Evolutionary conservation across 1,284 basidiomycete genomes (phyloP).

Genomic region (Microbotryum intermedium): DNA sequence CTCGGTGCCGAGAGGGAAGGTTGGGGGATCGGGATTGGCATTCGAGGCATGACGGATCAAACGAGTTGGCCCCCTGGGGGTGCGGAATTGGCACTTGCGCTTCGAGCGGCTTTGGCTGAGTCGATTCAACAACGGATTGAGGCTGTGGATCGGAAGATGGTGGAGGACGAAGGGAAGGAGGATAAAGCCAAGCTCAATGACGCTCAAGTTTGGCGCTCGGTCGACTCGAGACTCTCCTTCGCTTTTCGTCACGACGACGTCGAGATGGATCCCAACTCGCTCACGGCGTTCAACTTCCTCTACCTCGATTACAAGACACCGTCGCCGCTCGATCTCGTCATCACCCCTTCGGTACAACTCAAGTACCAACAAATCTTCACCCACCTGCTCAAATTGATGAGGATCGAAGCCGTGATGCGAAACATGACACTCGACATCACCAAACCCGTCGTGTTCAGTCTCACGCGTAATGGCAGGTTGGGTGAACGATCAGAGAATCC

Average conservation of each 20-base stretch:
- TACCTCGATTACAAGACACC: conserved; percentile 3
- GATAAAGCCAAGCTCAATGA: neutral
- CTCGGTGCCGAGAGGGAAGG: neutral
- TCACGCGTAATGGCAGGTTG: neutral
- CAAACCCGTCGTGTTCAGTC: neutral
- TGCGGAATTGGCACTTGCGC: neutral
- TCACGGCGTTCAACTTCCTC: conserved; percentile 7
- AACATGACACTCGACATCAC: neutral
- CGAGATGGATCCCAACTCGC: conserved; percentile 1
- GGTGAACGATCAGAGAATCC: neutral
- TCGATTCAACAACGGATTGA: neutral
- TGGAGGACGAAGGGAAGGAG: neutral
- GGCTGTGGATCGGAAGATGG: neutral
- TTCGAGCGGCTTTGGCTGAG: neutral
- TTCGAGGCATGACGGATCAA: neutral
- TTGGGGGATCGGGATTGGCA: neutral
- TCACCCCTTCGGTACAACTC: neutral
- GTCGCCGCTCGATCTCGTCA: conserved; percentile 3
- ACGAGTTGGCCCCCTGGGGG: conserved; percentile 5
- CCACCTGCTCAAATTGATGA: neutral
- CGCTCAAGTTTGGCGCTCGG: neutral
- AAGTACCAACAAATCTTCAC: conserved; percentile 7
- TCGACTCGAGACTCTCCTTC: neutral
- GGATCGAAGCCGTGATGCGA: conserved; percentile 2
- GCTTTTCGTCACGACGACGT: neutral